Evolutionary conservation across 768 basidiomycete genomes (phyloP).

Genomic region (Rhodocollybia butyracea): DNA sequence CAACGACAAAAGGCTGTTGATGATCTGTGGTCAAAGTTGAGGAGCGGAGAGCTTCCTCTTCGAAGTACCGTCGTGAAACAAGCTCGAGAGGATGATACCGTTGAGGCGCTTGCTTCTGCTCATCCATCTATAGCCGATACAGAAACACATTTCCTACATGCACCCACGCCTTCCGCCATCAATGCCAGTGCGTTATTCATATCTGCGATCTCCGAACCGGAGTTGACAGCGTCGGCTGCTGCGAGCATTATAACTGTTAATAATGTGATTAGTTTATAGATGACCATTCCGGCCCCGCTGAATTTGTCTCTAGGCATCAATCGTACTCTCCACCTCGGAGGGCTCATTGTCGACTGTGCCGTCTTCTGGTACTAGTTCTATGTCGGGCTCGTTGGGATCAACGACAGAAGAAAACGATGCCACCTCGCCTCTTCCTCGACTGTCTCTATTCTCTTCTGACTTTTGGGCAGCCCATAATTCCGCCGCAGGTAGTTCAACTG

Average conservation of each 20-base stretch:
- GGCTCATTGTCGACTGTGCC: background rate
- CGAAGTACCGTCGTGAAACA: conserved; percentile 8
- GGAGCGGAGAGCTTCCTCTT: conserved; percentile 11
- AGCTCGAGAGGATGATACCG: background rate
- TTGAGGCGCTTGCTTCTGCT: too few relatives aligned
- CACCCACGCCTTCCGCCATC: background rate
- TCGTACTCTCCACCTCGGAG: background rate
- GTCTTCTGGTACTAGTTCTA: background rate
- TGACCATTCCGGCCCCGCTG: background rate
- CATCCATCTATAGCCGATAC: background rate
- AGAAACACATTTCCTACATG: too few relatives aligned
- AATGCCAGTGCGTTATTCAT: conserved; percentile 2
- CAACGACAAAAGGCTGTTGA: conserved; percentile 17
- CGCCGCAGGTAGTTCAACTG: background rate
- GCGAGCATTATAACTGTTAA: background rate
- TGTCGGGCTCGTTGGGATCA: background rate
- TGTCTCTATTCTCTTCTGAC: conserved; percentile 1
- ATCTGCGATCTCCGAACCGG: background rate
- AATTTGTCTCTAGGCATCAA: background rate
- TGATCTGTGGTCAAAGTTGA: conserved; percentile 15
- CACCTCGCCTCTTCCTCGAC: background rate
- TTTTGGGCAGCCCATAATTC: conserved; percentile 1
- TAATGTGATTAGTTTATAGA: background rate
- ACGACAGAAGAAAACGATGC: background rate
- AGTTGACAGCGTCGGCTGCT: conserved; percentile 1